These are phyloP conservation scores for Annulohypoxylon moriforme DNA, from an alignment of 495 filamentous ascomycete species.

Conservation along the genomic window DNA sequence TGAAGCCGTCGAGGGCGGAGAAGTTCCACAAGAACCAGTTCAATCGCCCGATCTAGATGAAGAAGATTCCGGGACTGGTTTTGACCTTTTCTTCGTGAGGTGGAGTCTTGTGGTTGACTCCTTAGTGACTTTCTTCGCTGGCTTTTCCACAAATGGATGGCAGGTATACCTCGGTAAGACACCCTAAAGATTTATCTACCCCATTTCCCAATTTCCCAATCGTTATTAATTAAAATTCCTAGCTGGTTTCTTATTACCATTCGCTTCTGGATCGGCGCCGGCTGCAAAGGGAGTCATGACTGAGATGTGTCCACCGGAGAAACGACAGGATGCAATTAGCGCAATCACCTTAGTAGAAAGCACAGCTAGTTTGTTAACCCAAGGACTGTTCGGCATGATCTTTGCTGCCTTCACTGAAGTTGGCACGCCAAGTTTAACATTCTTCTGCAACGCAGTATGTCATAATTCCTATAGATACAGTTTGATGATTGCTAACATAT, in stretches of 20 bases:
- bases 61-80: constrained; percentile 51
- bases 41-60: constrained; percentile 40
- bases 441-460: constrained; percentile 65
- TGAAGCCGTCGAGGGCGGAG: constrained; percentile 53
- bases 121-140: constrained; percentile 61
- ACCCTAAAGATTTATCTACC: background rate
- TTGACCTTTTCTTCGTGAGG: constrained; percentile 66
- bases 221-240: constrained; percentile 2
- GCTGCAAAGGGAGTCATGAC: constrained; percentile 69
- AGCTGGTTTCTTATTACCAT: constrained; percentile 62
- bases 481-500: background rate
- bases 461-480: background rate
- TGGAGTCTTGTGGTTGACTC: constrained; percentile 65
- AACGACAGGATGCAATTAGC: constrained; percentile 65
- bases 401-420: constrained; percentile 62
- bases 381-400: constrained; percentile 65
- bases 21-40: constrained; percentile 58
- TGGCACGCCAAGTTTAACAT: constrained; percentile 62
- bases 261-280: constrained; percentile 65
- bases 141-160: constrained; percentile 62
- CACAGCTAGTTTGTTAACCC: constrained; percentile 61
- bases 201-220: background rate
- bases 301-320: constrained; percentile 60
- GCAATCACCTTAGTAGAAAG: constrained; percentile 68
- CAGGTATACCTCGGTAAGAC: constrained; percentile 64